Evolutionary conservation across 2,329 filamentous ascomycete genomes (phyloP).

Genomic region (Aspergillus oerlinghausenensis): DNA sequence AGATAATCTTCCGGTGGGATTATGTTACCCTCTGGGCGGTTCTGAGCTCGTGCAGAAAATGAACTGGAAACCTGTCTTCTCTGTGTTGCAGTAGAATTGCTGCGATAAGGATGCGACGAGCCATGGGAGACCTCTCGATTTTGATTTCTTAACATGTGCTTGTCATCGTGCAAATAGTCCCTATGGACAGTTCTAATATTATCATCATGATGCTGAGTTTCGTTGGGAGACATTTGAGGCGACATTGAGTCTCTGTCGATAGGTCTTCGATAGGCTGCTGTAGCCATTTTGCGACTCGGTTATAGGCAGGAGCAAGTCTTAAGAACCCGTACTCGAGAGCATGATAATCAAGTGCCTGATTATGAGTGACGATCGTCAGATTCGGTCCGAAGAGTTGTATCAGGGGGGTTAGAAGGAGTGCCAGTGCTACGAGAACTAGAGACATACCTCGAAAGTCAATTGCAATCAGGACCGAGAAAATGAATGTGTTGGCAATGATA

Average conservation of each 20-base stretch:
- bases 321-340: neutral
- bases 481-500: neutral
- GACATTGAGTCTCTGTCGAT: conserved; percentile 9
- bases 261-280: conserved; percentile 7
- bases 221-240: conserved; percentile 12
- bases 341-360: neutral
- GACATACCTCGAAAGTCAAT: neutral
- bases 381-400: neutral
- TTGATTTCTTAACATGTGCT: conserved; percentile 49
- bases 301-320: neutral
- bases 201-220: conserved; percentile 9
- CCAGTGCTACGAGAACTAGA: neutral
- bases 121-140: conserved; percentile 47
- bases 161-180: conserved; percentile 10
- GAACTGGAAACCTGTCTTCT: conserved; percentile 16
- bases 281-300: conserved; percentile 12
- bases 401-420: neutral
- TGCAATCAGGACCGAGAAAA: neutral
- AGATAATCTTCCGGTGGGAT: conserved; percentile 7
- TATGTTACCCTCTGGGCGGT: conserved; percentile 9
- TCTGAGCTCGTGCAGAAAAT: conserved; percentile 22
- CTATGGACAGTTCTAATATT: neutral
- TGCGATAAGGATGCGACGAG: conserved; percentile 26
- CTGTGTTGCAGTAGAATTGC: conserved; percentile 30
- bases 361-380: neutral